Base-by-base conservation (phyloP, 2,329 filamentous ascomycete genomes). In the Fusarium humuli region DNA sequence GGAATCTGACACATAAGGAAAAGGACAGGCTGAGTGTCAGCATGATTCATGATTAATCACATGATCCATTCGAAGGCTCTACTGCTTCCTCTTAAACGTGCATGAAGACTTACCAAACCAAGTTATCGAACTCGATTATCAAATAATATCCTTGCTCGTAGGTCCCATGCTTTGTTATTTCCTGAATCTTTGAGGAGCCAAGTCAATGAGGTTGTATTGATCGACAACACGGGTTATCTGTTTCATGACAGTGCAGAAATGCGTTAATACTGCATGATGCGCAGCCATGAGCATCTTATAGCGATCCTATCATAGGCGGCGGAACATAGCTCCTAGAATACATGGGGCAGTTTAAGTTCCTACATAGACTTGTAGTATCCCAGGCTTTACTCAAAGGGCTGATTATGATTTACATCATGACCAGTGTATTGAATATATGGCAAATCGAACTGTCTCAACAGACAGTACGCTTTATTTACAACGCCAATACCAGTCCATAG, bases 41-140 rank as follows among this genome's bases (percentile, higher is more conserved):
- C 53, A 63, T 62, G 61, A 61, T 61, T 56, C 65, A 68, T 60
- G 27, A 68, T 65, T 48, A 53, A 70, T 61, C 63, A 72, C 61
- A 65, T 68, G 67, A 64, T 67, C 64, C 55, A 23, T 53, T 32
- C 49, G 47, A 40, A 41, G 25, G 40, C 22, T 57, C 46, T 23
- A n/a, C 46, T 59, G 47, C 41, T 63, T 53, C 32, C 61, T 69
- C 49, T 69, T 32, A 37, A 57, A 50, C 32, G 45, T 61, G 48
- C 47, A 65, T 50, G 45, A 52, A 23, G 45, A 70, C 70, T 47
- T 69, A 55, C 63, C 58, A 50, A 65, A 61, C 69, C 57, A 61
- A 59, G 47, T 60, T 47, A 30, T 46, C n/a, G 53, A 54, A 47
- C n/a, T 48, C 46, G 14, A 29, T 40, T 27, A 27, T 29, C 41